Percentiles rank a stretch among this genome's conserved stretches.
Conservation (phyloP, 1,284 basidiomycete species). For the Acaromyces ingoldii region DNA sequence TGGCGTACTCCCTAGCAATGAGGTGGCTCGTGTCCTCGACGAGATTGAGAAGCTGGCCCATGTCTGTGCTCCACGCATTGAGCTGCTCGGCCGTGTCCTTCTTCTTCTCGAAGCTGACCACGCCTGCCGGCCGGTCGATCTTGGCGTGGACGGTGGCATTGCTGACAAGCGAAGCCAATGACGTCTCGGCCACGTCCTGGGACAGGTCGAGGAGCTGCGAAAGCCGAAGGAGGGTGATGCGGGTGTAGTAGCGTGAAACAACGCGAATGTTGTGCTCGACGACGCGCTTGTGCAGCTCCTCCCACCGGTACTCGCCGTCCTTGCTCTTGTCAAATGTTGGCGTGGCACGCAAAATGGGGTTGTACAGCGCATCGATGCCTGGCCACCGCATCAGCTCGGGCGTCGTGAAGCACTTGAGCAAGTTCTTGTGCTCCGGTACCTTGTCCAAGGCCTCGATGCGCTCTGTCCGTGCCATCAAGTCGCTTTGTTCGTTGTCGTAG, state of each 20-base stretch:
- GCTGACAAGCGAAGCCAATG: constrained; percentile 80
- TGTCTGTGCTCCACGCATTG: constrained; percentile 94
- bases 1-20: constrained; percentile 48
- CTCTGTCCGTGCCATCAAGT: constrained; percentile 86
- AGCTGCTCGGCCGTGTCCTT: constrained; percentile 57
- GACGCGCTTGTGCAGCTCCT: constrained; percentile 89
- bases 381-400: constrained; percentile 97
- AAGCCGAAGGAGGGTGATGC: constrained; percentile 78
- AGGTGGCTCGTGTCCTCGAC: constrained; percentile 49
- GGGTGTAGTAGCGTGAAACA: constrained; percentile 87
- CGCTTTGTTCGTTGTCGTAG: constrained; percentile 93
- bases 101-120: constrained; percentile 66
- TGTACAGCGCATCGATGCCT: constrained; percentile 86
- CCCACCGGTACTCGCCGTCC: constrained; percentile 73
- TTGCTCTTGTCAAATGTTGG: constrained; percentile 65
- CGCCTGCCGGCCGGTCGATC: constrained; percentile 82
- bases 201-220: constrained; percentile 83
- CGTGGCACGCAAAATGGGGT: constrained; percentile 71
- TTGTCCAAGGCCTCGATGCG: constrained; percentile 64
- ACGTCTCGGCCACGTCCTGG: constrained; percentile 74
- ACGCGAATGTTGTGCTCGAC: constrained; percentile 98
- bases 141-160: constrained; percentile 88
- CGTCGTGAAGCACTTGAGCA: constrained; percentile 93
- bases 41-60: constrained; percentile 67
- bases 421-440: constrained; percentile 79